Conservation (phyloP, 2,329 filamentous ascomycete genomes). For the Penicillium sp. region DNA sequence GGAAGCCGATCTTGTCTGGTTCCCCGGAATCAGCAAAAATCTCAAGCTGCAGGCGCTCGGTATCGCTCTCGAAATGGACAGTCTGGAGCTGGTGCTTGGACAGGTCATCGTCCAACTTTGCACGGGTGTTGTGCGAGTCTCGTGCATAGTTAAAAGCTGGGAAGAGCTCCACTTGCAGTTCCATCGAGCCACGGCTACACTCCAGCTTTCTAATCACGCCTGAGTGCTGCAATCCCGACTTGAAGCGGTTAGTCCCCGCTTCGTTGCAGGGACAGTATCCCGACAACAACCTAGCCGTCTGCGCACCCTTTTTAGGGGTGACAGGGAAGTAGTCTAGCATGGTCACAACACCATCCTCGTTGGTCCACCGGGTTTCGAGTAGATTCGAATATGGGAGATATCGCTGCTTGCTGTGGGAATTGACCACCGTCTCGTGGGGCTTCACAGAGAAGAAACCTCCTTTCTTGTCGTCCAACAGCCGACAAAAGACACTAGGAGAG, state of each 20-base stretch:
- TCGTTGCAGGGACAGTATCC: constrained; percentile 37
- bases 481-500: constrained; percentile 70
- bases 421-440: constrained; percentile 45
- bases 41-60: constrained; percentile 62
- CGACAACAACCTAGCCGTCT: constrained; percentile 28
- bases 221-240: constrained; percentile 40
- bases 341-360: constrained; percentile 70
- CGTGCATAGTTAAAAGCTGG: constrained; percentile 69
- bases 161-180: constrained; percentile 66
- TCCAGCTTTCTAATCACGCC: constrained; percentile 65
- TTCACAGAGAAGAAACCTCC: constrained; percentile 68
- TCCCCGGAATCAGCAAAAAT: constrained; percentile 62
- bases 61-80: constrained; percentile 59
- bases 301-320: constrained; percentile 55
- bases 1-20: constrained; percentile 43
- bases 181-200: constrained; percentile 64
- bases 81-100: constrained; percentile 51
- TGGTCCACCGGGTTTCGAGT: constrained; percentile 71
- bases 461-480: constrained; percentile 68
- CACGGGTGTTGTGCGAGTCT: constrained; percentile 51
- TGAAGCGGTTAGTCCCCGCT: constrained; percentile 50
- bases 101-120: constrained; percentile 36
- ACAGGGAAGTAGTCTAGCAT: constrained; percentile 73
- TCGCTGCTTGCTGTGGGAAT: constrained; percentile 68
- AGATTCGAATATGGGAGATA: constrained; percentile 73